These are phyloP conservation scores for Trypanosoma congolense DNA, from an alignment of 208 protist genomes.

Conservation along the genomic window DNA sequence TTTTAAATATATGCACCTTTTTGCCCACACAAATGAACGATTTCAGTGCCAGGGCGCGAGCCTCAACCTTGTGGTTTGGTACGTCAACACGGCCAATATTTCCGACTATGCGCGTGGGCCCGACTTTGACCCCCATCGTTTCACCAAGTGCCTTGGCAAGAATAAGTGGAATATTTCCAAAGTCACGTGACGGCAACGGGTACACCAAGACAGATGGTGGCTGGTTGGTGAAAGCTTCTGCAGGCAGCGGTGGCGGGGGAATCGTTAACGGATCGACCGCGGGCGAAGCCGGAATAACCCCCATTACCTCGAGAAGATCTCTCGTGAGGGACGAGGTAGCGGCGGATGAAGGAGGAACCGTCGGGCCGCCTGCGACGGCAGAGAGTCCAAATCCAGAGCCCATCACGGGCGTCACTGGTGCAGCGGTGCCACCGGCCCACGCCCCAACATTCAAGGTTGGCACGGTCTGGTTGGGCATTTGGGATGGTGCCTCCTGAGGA, in stretches of 20 bases:
- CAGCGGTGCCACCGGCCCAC: background rate
- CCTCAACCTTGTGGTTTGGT: slow-evolving; percentile 78
- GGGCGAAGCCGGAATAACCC: slow-evolving; percentile 11
- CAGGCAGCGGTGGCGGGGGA: slow-evolving; percentile 74
- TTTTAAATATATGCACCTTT: slow-evolving; percentile 81
- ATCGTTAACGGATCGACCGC: slow-evolving; percentile 40
- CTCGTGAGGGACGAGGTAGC: slow-evolving; percentile 14
- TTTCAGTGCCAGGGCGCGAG: slow-evolving; percentile 69
- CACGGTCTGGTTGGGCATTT: background rate
- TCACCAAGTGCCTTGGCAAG: slow-evolving; percentile 81
- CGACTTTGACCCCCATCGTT: slow-evolving; percentile 72
- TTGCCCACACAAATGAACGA: slow-evolving; percentile 71
- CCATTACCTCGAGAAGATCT: slow-evolving; percentile 68
- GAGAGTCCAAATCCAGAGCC: background rate
- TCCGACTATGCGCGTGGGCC: slow-evolving; percentile 79
- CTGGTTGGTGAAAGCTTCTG: slow-evolving; percentile 56
- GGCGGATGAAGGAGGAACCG: background rate
- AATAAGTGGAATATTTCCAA: slow-evolving; percentile 60
- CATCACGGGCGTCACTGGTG: slow-evolving; percentile 3
- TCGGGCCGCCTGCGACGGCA: background rate
- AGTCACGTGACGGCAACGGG: slow-evolving; percentile 59
- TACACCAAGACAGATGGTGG: slow-evolving; percentile 78
- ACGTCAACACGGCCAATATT: slow-evolving; percentile 76
- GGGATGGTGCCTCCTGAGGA: background rate
- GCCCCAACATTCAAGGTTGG: background rate